A percentile compares a stretch with the other conserved stretches of the same genome.
phyloP scores from a whole-genome alignment of 805 yeast genomes.

The Starmerella apicola region DNA sequence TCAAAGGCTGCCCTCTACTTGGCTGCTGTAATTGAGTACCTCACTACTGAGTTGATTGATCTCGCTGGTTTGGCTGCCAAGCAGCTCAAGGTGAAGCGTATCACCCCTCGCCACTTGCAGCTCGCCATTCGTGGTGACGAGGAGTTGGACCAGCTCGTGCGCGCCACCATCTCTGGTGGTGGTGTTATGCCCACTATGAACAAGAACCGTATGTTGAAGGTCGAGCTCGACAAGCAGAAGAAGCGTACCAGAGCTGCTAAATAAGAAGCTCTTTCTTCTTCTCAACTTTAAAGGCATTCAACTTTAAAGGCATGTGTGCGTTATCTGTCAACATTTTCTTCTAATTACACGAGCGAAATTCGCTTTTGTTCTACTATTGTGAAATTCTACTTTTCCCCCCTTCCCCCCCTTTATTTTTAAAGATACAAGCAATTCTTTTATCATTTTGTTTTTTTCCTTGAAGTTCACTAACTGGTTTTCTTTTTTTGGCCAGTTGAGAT shows the following conservation, averaged over 20 bases:
- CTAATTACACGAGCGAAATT: too few species aligned
- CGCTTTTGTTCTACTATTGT: too few species aligned
- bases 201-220: slow-evolving; percentile 76
- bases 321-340: too few species aligned
- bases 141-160: slow-evolving; percentile 87
- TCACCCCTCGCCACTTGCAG: slow-evolving; percentile 96
- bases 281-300: too few species aligned
- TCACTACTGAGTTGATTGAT: slow-evolving; percentile 96
- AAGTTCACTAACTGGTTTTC: too few species aligned
- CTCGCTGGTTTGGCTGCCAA: slow-evolving; percentile 98
- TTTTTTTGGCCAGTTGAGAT: too few species aligned
- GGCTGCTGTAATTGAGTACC: slow-evolving; percentile 92
- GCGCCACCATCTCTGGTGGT: slow-evolving; percentile 96
- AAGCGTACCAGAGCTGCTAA: slow-evolving; percentile 32
- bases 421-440: too few species aligned
- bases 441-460: too few species aligned
- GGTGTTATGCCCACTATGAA: slow-evolving; percentile 98
- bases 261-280: too few species aligned
- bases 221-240: slow-evolving; percentile 22
- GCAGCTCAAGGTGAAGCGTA: slow-evolving; percentile 98
- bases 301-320: too few species aligned
- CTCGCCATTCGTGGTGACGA: slow-evolving; percentile 98
- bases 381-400: too few species aligned
- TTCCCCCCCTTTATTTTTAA: too few species aligned
- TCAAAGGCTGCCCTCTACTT: slow-evolving; percentile 97